These are phyloP conservation scores for Backusella psychrophila DNA, from an alignment of 192 early-diverging fungal genomes.

Conservation along the genomic window DNA sequence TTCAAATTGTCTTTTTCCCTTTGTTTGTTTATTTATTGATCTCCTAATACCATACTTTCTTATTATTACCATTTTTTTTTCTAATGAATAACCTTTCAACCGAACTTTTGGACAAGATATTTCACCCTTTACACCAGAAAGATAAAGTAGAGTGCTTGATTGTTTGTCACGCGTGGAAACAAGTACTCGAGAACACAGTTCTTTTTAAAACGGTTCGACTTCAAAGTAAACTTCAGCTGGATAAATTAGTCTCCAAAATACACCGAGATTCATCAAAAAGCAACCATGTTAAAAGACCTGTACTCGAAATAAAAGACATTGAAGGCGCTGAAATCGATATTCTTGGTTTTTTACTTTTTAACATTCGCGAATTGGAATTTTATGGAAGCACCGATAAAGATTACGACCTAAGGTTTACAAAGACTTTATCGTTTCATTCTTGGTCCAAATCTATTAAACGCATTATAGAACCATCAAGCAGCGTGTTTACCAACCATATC, in stretches of 20 bases:
- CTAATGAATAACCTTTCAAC: background rate
- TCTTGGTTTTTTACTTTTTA: background rate
- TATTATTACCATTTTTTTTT: background rate
- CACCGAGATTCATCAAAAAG: background rate
- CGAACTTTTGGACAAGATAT: background rate
- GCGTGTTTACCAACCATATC: background rate
- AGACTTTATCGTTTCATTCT: background rate
- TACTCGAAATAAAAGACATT: background rate
- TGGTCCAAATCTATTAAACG: background rate
- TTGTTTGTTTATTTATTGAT: too few species aligned
- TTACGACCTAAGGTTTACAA: background rate
- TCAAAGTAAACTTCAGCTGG: background rate
- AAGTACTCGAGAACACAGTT: background rate
- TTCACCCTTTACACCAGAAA: background rate
- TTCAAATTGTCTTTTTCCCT: background rate
- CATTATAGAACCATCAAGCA: background rate
- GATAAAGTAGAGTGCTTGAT: background rate
- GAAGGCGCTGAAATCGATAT: background rate
- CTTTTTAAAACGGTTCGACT: background rate
- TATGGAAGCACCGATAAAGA: background rate
- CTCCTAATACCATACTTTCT: too few species aligned
- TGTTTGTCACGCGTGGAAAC: background rate
- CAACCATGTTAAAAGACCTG: background rate
- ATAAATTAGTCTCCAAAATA: background rate
- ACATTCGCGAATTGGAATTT: background rate